Conservation (phyloP, 352 stramenopile species). For the Aphanomyces stellatus region DNA sequence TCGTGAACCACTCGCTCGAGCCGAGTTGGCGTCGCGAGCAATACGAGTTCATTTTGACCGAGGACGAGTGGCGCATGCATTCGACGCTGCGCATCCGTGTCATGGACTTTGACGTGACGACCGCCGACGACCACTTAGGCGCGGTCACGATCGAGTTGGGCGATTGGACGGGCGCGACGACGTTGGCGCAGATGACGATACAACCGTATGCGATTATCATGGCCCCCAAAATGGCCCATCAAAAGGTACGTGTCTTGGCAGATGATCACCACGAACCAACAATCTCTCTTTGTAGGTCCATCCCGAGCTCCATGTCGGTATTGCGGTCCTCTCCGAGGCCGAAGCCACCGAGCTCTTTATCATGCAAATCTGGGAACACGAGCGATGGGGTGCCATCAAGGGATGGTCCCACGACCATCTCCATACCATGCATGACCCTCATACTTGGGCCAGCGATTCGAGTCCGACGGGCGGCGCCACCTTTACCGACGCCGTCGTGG, state of each 20-base stretch:
- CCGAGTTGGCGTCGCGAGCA: slow-evolving; percentile 5
- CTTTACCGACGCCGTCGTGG: slow-evolving; percentile 6
- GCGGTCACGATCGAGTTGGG: slow-evolving; percentile 5
- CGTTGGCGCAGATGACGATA: neutral
- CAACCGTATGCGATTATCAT: neutral
- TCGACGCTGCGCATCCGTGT: neutral
- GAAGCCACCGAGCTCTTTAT: neutral
- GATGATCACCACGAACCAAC: neutral
- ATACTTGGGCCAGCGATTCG: neutral
- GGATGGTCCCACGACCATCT: slow-evolving; percentile 9
- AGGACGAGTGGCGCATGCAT: neutral
- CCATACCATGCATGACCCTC: neutral
- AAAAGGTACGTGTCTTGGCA: neutral
- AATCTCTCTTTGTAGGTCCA: neutral
- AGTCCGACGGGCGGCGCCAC: neutral
- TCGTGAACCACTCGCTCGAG: slow-evolving; percentile 1
- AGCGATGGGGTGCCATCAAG: neutral
- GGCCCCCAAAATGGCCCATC: neutral
- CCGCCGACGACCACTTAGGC: slow-evolving; percentile 5
- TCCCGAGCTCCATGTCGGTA: neutral
- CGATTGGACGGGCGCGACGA: neutral
- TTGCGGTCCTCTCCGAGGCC: neutral
- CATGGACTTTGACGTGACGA: slow-evolving; percentile 4
- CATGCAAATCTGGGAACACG: slow-evolving; percentile 5
- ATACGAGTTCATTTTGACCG: slow-evolving; percentile 11